Conservation (phyloP, 148 eudicot species). For the Beta vulgaris region DNA sequence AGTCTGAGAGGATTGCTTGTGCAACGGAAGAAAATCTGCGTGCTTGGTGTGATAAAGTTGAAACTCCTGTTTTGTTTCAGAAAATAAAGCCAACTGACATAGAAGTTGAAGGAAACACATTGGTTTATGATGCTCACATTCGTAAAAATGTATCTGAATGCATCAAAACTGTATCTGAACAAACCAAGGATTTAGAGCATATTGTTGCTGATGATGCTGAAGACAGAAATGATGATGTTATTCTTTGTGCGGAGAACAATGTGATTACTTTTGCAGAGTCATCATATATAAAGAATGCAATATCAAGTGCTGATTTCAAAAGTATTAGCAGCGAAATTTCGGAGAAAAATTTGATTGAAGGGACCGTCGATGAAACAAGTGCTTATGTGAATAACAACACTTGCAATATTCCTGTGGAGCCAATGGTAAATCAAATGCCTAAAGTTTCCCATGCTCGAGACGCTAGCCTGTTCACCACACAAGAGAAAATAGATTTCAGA, state of each 20-base stretch:
- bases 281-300: background rate
- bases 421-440: background rate
- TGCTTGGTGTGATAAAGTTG: conserved; percentile 2
- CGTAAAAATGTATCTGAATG: background rate
- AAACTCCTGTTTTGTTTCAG: background rate
- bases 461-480: background rate
- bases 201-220: background rate
- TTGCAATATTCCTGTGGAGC: background rate
- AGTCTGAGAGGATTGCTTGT: conserved; percentile 1
- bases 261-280: background rate
- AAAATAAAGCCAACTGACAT: background rate
- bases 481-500: conserved; percentile 3
- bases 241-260: background rate
- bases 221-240: background rate
- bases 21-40: background rate
- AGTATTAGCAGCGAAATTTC: background rate
- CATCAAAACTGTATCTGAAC: background rate
- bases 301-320: background rate
- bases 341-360: background rate
- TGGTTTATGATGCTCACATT: background rate
- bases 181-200: background rate
- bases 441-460: conserved; percentile 10
- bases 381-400: conserved; percentile 8
- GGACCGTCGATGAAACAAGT: background rate
- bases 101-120: background rate